Percentiles rank a stretch among this genome's conserved stretches.
Conservation (phyloP, 805 yeast species). For the Zygosaccharomyces gambellarensis region DNA sequence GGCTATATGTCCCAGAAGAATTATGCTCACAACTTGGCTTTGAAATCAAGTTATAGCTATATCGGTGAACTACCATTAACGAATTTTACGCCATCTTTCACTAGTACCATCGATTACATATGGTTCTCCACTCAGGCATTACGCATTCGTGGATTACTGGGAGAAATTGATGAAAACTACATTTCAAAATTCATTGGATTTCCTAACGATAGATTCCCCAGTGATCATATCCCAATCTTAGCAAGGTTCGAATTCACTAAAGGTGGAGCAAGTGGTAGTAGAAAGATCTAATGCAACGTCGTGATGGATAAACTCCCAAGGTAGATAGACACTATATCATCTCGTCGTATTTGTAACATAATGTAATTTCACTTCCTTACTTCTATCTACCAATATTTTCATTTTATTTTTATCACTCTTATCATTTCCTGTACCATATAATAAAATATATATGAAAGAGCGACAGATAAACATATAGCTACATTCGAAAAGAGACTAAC, state of each 20-base stretch:
- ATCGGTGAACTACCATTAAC: constrained; percentile 92
- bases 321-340: constrained; percentile 7
- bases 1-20: constrained; percentile 90
- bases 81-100: constrained; percentile 88
- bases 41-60: constrained; percentile 78
- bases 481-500: background rate
- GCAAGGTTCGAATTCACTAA: constrained; percentile 70
- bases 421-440: background rate
- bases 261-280: constrained; percentile 28
- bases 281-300: constrained; percentile 23
- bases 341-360: constrained; percentile 6
- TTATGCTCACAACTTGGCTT: constrained; percentile 70
- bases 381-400: background rate
- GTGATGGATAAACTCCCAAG: constrained; percentile 3
- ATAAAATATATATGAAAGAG: background rate
- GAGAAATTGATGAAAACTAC: constrained; percentile 77
- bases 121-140: constrained; percentile 87
- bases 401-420: background rate
- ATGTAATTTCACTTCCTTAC: constrained; percentile 1
- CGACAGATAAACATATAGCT: background rate
- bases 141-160: constrained; percentile 79
- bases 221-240: constrained; percentile 89
- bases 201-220: constrained; percentile 90
- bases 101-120: constrained; percentile 89
- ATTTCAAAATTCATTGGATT: constrained; percentile 76